These are phyloP conservation scores for Artemisia argyi DNA, from an alignment of 129 eudicot species.

Conservation along the genomic window DNA sequence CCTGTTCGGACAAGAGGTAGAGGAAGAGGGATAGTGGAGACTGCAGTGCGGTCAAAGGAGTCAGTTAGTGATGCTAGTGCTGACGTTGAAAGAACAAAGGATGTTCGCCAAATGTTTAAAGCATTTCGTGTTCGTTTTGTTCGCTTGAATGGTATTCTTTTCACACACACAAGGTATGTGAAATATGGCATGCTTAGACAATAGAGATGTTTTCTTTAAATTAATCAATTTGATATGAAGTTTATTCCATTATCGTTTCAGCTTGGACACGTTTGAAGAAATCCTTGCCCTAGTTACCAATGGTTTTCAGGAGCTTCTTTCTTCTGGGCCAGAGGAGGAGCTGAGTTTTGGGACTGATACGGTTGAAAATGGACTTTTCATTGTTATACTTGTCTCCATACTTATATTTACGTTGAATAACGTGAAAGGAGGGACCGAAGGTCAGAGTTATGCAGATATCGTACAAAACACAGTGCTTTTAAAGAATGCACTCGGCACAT, in stretches of 20 bases:
- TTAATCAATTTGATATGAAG: neutral
- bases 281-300: slow-evolving; percentile 44
- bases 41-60: slow-evolving; percentile 24
- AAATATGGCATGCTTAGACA: neutral
- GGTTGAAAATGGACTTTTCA: slow-evolving; percentile 44
- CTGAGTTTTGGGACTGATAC: slow-evolving; percentile 41
- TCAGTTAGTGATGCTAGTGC: slow-evolving; percentile 23
- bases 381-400: slow-evolving; percentile 51
- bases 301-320: slow-evolving; percentile 47
- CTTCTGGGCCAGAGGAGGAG: slow-evolving; percentile 55
- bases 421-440: slow-evolving; percentile 52
- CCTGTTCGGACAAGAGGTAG: slow-evolving; percentile 23
- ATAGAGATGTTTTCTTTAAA: neutral
- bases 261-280: slow-evolving; percentile 63
- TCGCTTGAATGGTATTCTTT: slow-evolving; percentile 64
- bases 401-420: slow-evolving; percentile 57
- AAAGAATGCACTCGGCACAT: slow-evolving; percentile 42
- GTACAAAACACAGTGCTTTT: slow-evolving; percentile 49
- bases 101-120: slow-evolving; percentile 35
- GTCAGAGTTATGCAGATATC: slow-evolving; percentile 62
- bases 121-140: slow-evolving; percentile 51
- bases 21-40: slow-evolving; percentile 35
- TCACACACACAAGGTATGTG: slow-evolving; percentile 64
- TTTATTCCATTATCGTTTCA: slow-evolving; percentile 17
- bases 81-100: slow-evolving; percentile 29